Evolutionary conservation across 1,284 basidiomycete genomes (phyloP).

Genomic region (Leccinum olivaceoglutinosum): DNA sequence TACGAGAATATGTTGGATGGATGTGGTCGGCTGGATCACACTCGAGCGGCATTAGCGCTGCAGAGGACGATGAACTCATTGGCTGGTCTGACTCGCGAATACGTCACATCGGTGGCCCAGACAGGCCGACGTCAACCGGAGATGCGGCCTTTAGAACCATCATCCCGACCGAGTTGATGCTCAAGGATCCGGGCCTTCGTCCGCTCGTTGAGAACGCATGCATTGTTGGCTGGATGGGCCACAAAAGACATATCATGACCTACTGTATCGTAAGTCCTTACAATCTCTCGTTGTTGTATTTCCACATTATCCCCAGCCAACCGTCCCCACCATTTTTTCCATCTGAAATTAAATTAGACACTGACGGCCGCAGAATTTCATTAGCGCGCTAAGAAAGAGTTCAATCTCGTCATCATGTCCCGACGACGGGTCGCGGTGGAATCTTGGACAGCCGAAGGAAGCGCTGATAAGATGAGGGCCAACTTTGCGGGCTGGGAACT

Average conservation of each 20-base stretch:
- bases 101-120: conserved; percentile 36
- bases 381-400: conserved; percentile 38
- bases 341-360: background rate
- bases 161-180: conserved; percentile 29
- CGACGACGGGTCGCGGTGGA: conserved; percentile 36
- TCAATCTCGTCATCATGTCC: conserved; percentile 49
- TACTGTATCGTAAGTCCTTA: conserved; percentile 29
- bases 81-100: conserved; percentile 32
- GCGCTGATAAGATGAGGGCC: conserved; percentile 38
- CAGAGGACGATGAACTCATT: too few relatives aligned
- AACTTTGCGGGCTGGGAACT: conserved; percentile 46
- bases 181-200: conserved; percentile 32
- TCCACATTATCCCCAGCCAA: background rate
- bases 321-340: background rate
- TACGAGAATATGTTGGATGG: too few relatives aligned
- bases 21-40: too few relatives aligned
- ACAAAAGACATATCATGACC: conserved; percentile 33
- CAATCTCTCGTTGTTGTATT: background rate
- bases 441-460: conserved; percentile 37
- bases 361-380: background rate
- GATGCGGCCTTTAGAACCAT: conserved; percentile 38
- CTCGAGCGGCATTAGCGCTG: too few relatives aligned
- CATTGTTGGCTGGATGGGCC: conserved; percentile 40
- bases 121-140: conserved; percentile 34
- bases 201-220: conserved; percentile 31